Percentiles rank a stretch among this genome's conserved stretches.
Evolutionary conservation across 163 green algal species (phyloP).

Genomic region (Botryococcus braunii): DNA sequence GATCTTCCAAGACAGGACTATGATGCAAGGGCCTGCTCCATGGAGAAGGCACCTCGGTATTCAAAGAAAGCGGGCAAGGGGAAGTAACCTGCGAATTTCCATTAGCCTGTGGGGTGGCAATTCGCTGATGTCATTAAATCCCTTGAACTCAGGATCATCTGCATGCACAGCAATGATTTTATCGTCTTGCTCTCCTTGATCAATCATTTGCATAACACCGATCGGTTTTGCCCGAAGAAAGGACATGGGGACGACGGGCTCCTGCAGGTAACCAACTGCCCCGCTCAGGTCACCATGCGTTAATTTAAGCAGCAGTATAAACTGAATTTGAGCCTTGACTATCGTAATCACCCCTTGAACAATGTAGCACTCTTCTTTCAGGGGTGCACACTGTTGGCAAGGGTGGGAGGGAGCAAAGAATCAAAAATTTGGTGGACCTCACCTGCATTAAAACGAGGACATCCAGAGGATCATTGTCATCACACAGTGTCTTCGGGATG

Average conservation of each 20-base stretch:
- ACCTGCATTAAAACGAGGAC: constrained; percentile 91
- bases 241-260: constrained; percentile 81
- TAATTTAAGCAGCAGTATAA: background rate
- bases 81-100: constrained; percentile 77
- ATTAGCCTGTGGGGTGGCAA: constrained; percentile 75
- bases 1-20: too few relatives aligned
- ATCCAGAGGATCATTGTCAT: constrained; percentile 87
- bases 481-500: constrained; percentile 53
- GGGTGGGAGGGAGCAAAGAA: background rate
- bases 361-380: too few relatives aligned
- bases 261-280: constrained; percentile 53
- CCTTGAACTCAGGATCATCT: constrained; percentile 88
- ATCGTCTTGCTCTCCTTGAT: constrained; percentile 75
- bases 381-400: background rate
- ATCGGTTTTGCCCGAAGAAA: constrained; percentile 86
- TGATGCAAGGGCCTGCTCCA: too few relatives aligned
- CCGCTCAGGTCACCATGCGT: too few relatives aligned
- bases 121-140: constrained; percentile 83
- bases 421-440: background rate
- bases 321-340: background rate
- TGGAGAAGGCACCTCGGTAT: too few relatives aligned
- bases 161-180: constrained; percentile 85
- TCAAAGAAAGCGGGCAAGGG: too few relatives aligned
- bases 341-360: background rate
- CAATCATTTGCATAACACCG: constrained; percentile 95